phyloP scores from a whole-genome alignment of 768 basidiomycete species.

The Tephrocybe sp. region DNA sequence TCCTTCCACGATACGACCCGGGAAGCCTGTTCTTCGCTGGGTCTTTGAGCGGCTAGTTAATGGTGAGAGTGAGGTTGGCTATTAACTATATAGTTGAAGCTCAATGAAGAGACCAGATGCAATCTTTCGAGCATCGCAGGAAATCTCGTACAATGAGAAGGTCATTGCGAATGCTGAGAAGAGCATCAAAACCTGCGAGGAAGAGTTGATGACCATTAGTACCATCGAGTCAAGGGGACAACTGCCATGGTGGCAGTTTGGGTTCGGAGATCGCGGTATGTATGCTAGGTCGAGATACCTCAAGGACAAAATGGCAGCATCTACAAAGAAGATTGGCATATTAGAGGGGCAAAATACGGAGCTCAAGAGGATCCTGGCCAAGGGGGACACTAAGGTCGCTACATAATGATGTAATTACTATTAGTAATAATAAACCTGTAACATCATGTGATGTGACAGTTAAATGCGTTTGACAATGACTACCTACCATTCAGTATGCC shows the following conservation, averaged over 20 bases:
- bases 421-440: too few relatives aligned
- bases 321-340: slow-evolving; percentile 62
- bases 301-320: slow-evolving; percentile 69
- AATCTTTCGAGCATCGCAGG: slow-evolving; percentile 77
- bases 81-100: not conserved
- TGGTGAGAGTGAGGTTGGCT: slow-evolving; percentile 42
- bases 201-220: slow-evolving; percentile 67
- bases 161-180: slow-evolving; percentile 55
- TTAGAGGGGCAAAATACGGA: slow-evolving; percentile 71
- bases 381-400: slow-evolving; percentile 21
- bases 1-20: slow-evolving; percentile 80
- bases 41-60: slow-evolving; percentile 81
- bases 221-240: slow-evolving; percentile 56
- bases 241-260: slow-evolving; percentile 32
- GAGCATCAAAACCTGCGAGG: slow-evolving; percentile 69
- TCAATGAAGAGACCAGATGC: slow-evolving; percentile 46
- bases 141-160: slow-evolving; percentile 76
- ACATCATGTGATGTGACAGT: too few relatives aligned
- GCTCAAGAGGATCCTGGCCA: slow-evolving; percentile 58
- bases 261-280: slow-evolving; percentile 48
- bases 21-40: slow-evolving; percentile 85
- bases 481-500: too few relatives aligned
- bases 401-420: too few relatives aligned
- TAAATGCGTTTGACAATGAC: too few relatives aligned
- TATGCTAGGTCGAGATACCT: slow-evolving; percentile 64